These are phyloP conservation scores for Macrolepiota dolichaula DNA, from an alignment of 768 basidiomycete genomes.

Conservation along the genomic window DNA sequence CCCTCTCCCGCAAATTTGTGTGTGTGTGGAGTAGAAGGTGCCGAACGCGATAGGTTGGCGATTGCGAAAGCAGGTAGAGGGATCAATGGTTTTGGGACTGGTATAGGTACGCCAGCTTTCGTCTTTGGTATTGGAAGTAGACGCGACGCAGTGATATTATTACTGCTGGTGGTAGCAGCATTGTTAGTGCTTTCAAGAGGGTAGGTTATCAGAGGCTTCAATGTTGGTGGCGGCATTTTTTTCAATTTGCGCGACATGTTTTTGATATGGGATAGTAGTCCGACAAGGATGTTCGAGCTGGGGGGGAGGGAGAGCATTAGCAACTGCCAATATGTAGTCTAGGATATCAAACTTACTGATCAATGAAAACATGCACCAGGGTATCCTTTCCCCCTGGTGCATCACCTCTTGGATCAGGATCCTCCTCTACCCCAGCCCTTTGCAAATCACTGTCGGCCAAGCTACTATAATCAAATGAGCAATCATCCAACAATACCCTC, in stretches of 20 bases:
- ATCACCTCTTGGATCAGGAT: conserved; percentile 30
- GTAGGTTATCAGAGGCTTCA: conserved; percentile 16
- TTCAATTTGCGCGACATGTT: conserved; percentile 21
- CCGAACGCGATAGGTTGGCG: conserved; percentile 19
- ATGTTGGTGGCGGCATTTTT: not conserved
- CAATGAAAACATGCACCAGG: conserved; percentile 49
- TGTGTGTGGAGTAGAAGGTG: conserved; percentile 19
- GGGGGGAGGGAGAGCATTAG: not conserved
- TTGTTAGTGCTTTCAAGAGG: conserved; percentile 9
- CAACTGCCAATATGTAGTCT: conserved; percentile 30
- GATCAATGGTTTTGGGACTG: conserved; percentile 19
- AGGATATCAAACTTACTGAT: conserved; percentile 46
- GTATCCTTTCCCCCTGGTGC: conserved; percentile 28
- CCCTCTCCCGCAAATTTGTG: not conserved
- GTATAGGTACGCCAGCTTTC: conserved; percentile 8
- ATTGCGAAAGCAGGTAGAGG: conserved; percentile 41
- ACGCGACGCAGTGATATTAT: conserved; percentile 10
- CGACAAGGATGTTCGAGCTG: conserved; percentile 88
- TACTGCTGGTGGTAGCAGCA: conserved; percentile 8
- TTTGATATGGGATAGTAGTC: conserved; percentile 68
- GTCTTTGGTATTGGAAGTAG: conserved; percentile 19
- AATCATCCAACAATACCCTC: conserved; percentile 1
- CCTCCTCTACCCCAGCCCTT: conserved; percentile 18
- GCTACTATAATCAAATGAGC: conserved; percentile 5
- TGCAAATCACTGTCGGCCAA: conserved; percentile 8